A percentile compares a stretch with the other conserved stretches of the same genome.
Conservation (phyloP, 768 basidiomycete species). For the Macrocybe gigantea region DNA sequence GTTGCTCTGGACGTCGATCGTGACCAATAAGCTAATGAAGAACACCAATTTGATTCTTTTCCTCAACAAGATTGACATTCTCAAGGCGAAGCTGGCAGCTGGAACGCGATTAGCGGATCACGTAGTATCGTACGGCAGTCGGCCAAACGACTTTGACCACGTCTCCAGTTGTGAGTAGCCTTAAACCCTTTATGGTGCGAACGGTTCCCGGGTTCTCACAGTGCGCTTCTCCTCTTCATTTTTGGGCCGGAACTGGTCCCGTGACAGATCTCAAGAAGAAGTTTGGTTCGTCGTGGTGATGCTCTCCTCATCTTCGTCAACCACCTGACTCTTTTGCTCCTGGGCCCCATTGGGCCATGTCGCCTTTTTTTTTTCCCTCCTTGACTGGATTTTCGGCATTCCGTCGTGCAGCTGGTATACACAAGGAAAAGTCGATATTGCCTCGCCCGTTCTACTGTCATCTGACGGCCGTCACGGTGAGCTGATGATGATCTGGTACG, state of each 20-base stretch:
- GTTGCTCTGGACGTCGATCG: constrained; percentile 68
- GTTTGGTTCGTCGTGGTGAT: constrained; percentile 29
- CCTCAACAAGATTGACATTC: constrained; percentile 78
- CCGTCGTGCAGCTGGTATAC: constrained; percentile 27
- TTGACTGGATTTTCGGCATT: neutral
- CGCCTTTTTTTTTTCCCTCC: too few species aligned
- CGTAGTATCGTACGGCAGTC: constrained; percentile 65
- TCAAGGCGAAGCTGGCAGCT: constrained; percentile 57
- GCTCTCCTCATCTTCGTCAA: neutral
- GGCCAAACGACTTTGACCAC: constrained; percentile 66
- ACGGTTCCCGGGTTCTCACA: constrained; percentile 1
- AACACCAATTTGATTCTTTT: constrained; percentile 73
- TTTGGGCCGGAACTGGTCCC: neutral
- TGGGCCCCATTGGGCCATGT: too few species aligned
- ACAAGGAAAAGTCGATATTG: constrained; percentile 35
- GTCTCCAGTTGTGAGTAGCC: constrained; percentile 53
- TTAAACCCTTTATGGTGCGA: constrained; percentile 1
- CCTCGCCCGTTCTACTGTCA: constrained; percentile 58
- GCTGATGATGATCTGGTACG: constrained; percentile 10
- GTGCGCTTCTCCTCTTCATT: too few species aligned
- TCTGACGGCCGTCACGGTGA: constrained; percentile 61
- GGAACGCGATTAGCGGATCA: constrained; percentile 63
- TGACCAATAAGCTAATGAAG: constrained; percentile 64
- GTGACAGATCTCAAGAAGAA: constrained; percentile 35
- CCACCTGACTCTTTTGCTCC: neutral